Evolutionary conservation across 2,329 filamentous ascomycete species (phyloP).

Genomic region (Apiospora sp.): DNA sequence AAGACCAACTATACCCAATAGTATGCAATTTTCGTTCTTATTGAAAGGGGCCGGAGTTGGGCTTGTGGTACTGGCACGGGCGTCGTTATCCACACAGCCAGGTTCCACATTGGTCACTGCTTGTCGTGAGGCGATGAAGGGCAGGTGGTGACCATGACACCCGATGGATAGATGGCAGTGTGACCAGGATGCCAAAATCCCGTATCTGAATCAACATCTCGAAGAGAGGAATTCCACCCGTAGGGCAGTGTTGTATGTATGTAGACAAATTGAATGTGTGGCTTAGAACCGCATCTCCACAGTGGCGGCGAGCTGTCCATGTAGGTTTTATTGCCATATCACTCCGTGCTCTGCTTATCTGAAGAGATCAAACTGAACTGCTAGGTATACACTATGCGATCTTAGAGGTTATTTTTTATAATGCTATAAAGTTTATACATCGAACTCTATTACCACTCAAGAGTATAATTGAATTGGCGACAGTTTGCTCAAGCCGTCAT

Average conservation of each 20-base stretch:
- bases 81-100: neutral
- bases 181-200: neutral
- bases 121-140: neutral
- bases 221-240: neutral
- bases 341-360: neutral
- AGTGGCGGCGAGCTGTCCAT: neutral
- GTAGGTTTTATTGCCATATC: neutral
- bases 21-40: neutral
- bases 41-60: neutral
- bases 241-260: neutral
- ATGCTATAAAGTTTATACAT: too few species aligned
- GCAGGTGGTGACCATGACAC: neutral
- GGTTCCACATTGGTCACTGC: neutral
- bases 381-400: neutral
- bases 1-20: neutral
- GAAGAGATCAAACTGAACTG: neutral
- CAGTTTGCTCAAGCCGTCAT: too few species aligned
- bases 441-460: too few species aligned
- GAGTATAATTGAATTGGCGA: too few species aligned
- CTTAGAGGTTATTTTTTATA: too few species aligned
- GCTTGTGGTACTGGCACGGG: neutral
- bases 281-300: neutral
- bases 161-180: neutral
- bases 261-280: neutral
- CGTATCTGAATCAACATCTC: neutral